Base-by-base conservation (phyloP, 805 yeast species). In the Jamesozyma lodderae region DNA sequence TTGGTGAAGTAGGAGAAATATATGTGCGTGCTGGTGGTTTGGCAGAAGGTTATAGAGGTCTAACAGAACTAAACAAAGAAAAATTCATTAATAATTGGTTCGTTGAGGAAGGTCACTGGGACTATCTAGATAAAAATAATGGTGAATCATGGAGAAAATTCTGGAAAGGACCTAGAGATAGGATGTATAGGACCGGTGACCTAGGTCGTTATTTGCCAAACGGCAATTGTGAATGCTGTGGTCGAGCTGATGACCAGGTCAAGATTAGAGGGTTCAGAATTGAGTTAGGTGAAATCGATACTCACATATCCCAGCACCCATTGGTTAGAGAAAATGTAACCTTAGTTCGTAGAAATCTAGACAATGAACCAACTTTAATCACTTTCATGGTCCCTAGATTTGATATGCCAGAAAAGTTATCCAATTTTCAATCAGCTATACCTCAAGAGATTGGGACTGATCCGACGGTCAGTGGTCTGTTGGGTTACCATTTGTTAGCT, bases 231-330 rank as follows among this genome's bases (percentile, higher is more conserved):
- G 99, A 92, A 68, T 90, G 96, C 62, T 82, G 94, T 59, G 99
- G 99, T 42, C 77, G 99, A 60, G 98, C 98, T 20, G 99, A 92
- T 65, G 97, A 90, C 59, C 99, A 92, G 63, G 96, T 92, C 44
- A 92, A 92, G 63, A 92, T 92, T 49, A 79, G 99, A 67, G 99
- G 99, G 2, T 94, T 92, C 76, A 77, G 99, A 65, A 94, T 92
- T 46, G 99, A 92, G 65, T 70, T 92, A 40, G 99, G 99, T 43
- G 99, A 92, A 64, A 94, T 92, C 57, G 97, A 92, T 61, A 92
- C 98, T 13, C 95, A 92, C 58, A 75, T 92, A 44, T 87, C 96
- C 11, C 95, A 87, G 60, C 96, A 88, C 66, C 83, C 92, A 2
- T 66, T 77, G 45, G 94, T 92, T 35, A 78, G 97, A 59, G 96